phyloP scores from a whole-genome alignment of 116 monocot species.

The Cymodocea nodosa region DNA sequence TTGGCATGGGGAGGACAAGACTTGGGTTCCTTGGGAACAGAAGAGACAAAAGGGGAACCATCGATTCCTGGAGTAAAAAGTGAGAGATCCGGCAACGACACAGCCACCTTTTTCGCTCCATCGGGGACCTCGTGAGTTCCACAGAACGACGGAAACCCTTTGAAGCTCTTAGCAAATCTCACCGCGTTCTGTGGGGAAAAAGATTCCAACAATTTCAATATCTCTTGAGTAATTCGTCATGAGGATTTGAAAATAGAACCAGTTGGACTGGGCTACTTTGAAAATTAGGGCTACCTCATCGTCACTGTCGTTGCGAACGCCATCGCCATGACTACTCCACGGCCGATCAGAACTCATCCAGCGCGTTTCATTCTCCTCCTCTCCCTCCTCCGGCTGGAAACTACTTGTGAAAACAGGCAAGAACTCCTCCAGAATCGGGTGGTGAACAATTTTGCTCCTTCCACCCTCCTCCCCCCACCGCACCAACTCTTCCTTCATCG shows the following conservation, averaged over 20 bases:
- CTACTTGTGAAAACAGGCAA: conserved; percentile 38
- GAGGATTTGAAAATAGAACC: neutral
- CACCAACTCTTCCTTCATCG: conserved; percentile 44
- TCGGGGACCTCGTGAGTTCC: neutral
- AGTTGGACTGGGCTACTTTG: neutral
- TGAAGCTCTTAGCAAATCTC: neutral
- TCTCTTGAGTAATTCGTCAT: neutral
- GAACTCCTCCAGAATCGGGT: conserved; percentile 67
- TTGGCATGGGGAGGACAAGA: neutral
- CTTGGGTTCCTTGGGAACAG: neutral
- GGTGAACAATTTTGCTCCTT: conserved; percentile 6
- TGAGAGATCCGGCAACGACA: neutral
- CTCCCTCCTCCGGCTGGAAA: conserved; percentile 1
- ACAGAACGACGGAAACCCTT: too few species aligned
- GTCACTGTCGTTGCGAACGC: conserved; percentile 11
- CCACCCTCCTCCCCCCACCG: conserved; percentile 22
- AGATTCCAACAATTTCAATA: too few species aligned
- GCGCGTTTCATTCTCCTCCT: conserved; percentile 23
- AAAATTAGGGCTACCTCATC: conserved; percentile 18
- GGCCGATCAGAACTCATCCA: conserved; percentile 85
- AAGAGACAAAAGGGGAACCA: neutral
- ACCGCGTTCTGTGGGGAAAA: too few species aligned
- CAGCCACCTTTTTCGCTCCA: neutral
- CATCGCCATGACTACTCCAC: conserved; percentile 21
- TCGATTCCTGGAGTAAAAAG: conserved; percentile 6